Conservation (phyloP, 2,329 filamentous ascomycete species). For the Cylindrodendrum hubeiense region DNA sequence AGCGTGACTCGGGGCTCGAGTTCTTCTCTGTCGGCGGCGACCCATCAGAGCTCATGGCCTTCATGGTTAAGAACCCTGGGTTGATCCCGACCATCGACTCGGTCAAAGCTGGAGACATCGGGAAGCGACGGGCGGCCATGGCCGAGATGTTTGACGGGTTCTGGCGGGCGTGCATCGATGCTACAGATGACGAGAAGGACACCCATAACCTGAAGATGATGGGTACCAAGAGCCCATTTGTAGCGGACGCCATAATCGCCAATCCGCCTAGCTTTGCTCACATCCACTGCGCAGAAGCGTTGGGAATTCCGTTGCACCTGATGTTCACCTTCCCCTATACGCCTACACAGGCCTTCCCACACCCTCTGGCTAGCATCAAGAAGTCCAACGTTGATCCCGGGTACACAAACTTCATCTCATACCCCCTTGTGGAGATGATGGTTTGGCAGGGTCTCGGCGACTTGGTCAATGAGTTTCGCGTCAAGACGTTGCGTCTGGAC, state of each 20-base stretch:
- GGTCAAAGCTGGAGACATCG: conserved; percentile 80
- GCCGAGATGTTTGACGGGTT: conserved; percentile 87
- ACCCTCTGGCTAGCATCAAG: conserved; percentile 82
- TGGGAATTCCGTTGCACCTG: conserved; percentile 82
- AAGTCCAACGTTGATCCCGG: conserved; percentile 77
- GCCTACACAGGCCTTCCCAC: conserved; percentile 80
- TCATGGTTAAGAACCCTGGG: conserved; percentile 88
- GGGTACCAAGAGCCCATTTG: conserved; percentile 70
- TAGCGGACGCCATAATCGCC: conserved; percentile 86
- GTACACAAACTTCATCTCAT: conserved; percentile 85
- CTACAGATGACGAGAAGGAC: conserved; percentile 74
- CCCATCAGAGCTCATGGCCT: conserved; percentile 85
- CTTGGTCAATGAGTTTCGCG: conserved; percentile 80
- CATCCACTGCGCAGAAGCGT: conserved; percentile 81
- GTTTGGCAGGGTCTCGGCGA: conserved; percentile 92
- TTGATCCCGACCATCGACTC: conserved; percentile 81
- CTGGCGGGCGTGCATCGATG: conserved; percentile 82
- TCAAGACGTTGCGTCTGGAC: conserved; percentile 77
- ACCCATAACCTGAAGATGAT: conserved; percentile 73
- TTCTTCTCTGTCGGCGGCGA: conserved; percentile 87
- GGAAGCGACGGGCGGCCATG: conserved; percentile 75
- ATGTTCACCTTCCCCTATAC: conserved; percentile 93
- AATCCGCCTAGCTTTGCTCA: conserved; percentile 86
- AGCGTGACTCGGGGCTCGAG: conserved; percentile 78
- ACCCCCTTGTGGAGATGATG: conserved; percentile 86